A percentile compares a stretch with the other conserved stretches of the same genome.
Conservation (phyloP, 768 basidiomycete species). For the Cystobasidium ongulense region DNA sequence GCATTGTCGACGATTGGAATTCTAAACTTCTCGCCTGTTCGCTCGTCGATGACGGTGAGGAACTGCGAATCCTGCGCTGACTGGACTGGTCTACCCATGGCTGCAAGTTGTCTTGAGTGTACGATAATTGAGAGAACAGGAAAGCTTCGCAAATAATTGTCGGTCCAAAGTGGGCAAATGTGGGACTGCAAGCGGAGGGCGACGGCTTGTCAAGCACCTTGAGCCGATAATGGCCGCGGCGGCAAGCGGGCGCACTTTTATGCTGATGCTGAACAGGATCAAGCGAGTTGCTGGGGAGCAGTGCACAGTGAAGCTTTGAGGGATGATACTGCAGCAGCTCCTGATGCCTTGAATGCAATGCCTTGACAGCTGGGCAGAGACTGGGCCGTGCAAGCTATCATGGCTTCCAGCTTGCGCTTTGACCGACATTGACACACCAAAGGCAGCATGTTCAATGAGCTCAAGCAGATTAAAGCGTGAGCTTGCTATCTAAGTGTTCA, state of each 20-base stretch:
- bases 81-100: constrained; percentile 2
- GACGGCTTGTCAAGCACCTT: background rate
- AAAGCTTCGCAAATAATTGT: no score
- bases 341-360: no score
- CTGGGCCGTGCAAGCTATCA: no score
- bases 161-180: background rate
- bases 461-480: constrained; percentile 27
- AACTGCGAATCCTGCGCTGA: constrained; percentile 30
- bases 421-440: background rate
- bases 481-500: background rate
- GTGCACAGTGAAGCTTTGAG: no score
- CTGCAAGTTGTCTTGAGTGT: background rate
- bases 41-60: constrained; percentile 68
- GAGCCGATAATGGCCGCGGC: background rate
- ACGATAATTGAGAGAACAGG: background rate
- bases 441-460: constrained; percentile 9
- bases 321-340: no score
- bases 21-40: constrained; percentile 68
- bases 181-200: background rate
- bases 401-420: background rate
- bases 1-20: constrained; percentile 72
- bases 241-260: no score
- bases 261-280: no score
- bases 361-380: no score
- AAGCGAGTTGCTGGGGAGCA: no score